These are phyloP conservation scores for Trichophyton rubrum DNA, from an alignment of 2,329 filamentous ascomycete genomes.

Conservation along the genomic window DNA sequence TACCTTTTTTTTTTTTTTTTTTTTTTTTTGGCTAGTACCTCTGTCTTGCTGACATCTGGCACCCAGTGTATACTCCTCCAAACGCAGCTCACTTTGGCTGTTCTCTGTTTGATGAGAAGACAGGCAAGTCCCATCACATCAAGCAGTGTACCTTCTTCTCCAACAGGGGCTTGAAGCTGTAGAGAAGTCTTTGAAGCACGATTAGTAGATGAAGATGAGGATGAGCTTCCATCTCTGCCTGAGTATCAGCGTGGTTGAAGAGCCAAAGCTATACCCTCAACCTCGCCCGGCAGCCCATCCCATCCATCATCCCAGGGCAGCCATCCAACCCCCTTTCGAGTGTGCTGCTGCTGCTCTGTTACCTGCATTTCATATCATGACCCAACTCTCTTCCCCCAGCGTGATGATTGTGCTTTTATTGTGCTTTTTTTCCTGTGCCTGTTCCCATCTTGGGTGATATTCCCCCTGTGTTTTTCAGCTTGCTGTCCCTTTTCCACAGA, in stretches of 20 bases:
- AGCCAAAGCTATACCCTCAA: background rate
- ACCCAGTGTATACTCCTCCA: conserved; percentile 65
- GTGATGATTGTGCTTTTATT: background rate
- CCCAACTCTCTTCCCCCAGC: background rate
- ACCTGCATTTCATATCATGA: background rate
- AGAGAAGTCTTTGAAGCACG: too few species aligned
- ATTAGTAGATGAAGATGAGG: background rate
- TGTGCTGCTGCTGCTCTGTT: too few species aligned
- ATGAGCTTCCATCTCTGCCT: background rate
- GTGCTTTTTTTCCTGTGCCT: too few species aligned
- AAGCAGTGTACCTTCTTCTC: conserved; percentile 62
- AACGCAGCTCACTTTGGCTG: conserved; percentile 76
- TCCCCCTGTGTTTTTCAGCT: background rate
- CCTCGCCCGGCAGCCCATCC: too few species aligned
- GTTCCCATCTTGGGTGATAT: too few species aligned
- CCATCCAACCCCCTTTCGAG: too few species aligned
- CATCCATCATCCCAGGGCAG: too few species aligned
- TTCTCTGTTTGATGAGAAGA: conserved; percentile 65
- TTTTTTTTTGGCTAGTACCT: too few species aligned
- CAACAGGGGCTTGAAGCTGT: conserved; percentile 31
- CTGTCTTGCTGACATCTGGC: background rate
- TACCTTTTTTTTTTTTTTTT: background rate
- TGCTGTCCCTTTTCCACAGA: background rate
- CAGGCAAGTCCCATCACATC: conserved; percentile 60
- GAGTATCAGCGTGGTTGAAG: background rate